These are phyloP conservation scores for Penicillium sp. DNA, from an alignment of 2,329 filamentous ascomycete genomes.

Conservation along the genomic window DNA sequence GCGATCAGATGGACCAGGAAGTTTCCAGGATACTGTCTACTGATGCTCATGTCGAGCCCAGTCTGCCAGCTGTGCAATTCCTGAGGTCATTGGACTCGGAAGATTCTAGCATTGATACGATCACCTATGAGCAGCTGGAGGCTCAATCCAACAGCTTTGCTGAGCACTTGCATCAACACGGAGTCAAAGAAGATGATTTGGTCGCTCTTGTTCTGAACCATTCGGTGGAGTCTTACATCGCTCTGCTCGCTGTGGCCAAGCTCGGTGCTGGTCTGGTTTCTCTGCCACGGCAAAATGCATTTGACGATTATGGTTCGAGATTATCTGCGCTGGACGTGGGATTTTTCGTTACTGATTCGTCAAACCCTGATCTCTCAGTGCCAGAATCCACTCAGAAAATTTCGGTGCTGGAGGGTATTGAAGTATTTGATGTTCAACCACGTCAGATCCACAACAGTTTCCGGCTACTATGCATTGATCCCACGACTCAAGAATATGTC, in stretches of 20 bases:
- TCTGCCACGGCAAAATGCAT: conserved; percentile 65
- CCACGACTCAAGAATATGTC: conserved; percentile 61
- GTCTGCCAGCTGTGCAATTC: conserved; percentile 55
- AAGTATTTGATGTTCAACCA: conserved; percentile 12
- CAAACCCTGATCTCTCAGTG: background rate
- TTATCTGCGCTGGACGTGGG: conserved; percentile 54
- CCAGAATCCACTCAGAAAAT: conserved; percentile 13
- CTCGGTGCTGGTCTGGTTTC: conserved; percentile 74
- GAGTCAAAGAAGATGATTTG: conserved; percentile 49
- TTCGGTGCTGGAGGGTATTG: conserved; percentile 8
- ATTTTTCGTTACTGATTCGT: conserved; percentile 38
- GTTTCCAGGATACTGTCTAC: conserved; percentile 45
- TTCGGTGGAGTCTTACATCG: conserved; percentile 63
- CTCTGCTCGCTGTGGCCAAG: conserved; percentile 69
- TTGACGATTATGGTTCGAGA: conserved; percentile 55
- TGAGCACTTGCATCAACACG: conserved; percentile 45
- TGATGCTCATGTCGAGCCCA: conserved; percentile 51
- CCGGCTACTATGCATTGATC: conserved; percentile 68
- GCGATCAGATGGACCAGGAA: conserved; percentile 29
- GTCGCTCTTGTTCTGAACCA: conserved; percentile 76
- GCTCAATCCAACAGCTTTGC: conserved; percentile 59
- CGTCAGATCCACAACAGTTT: conserved; percentile 24
- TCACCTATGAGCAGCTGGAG: conserved; percentile 64
- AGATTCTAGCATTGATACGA: conserved; percentile 29
- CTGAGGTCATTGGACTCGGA: conserved; percentile 35